Evolutionary conservation across 306 rosid species (phyloP).

Genomic region (Castanea sativa): DNA sequence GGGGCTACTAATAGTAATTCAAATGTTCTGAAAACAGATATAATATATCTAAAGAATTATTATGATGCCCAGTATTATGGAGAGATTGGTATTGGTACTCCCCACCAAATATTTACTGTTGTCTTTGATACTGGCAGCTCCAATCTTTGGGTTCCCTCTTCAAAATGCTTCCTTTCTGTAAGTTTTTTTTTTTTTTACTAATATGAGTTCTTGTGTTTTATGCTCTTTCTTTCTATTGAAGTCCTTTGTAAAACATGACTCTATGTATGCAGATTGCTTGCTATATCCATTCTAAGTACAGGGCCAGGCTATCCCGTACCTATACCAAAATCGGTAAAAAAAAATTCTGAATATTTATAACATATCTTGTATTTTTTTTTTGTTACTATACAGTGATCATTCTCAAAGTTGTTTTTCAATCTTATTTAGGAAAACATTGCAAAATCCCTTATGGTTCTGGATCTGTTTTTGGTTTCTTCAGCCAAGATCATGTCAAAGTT

Average conservation of each 20-base stretch:
- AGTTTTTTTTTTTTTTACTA: constrained; percentile 4
- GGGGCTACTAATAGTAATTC: not conserved
- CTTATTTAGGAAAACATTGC: constrained; percentile 40
- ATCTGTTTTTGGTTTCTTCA: constrained; percentile 48
- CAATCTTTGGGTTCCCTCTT: constrained; percentile 81
- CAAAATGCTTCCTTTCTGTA: constrained; percentile 70
- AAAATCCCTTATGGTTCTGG: constrained; percentile 49
- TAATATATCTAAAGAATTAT: constrained; percentile 60
- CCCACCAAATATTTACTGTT: constrained; percentile 59
- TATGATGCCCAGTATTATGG: constrained; percentile 69
- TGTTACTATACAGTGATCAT: not conserved
- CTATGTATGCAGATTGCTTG: constrained; percentile 67
- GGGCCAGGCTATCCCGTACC: constrained; percentile 47
- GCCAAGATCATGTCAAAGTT: constrained; percentile 36
- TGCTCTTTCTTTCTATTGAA: not conserved
- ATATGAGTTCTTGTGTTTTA: not conserved
- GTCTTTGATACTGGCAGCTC: constrained; percentile 83
- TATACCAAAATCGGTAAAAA: constrained; percentile 42
- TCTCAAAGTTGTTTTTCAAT: constrained; percentile 8
- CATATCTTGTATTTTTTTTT: not conserved
- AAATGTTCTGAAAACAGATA: constrained; percentile 3
- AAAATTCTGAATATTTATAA: not conserved
- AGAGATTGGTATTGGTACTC: constrained; percentile 73
- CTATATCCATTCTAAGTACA: constrained; percentile 63
- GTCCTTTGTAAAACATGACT: constrained; percentile 17